These are phyloP conservation scores for Panus rudis DNA, from an alignment of 768 basidiomycete genomes.

Conservation along the genomic window DNA sequence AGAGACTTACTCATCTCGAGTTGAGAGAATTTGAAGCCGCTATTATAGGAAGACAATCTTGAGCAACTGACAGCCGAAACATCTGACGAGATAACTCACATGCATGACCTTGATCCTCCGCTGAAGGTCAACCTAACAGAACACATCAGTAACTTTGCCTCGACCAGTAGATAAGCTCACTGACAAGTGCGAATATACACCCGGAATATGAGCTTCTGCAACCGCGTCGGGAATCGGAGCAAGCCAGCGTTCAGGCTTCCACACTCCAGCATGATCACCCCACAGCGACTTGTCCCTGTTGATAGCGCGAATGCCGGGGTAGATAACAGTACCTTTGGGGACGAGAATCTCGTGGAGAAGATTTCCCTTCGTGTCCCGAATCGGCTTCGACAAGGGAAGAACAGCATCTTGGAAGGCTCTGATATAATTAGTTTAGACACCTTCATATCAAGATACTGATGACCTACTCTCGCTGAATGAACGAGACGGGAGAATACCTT, in stretches of 20 bases:
- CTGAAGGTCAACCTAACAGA: slow-evolving; percentile 10
- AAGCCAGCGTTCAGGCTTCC: slow-evolving; percentile 40
- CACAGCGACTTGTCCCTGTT: slow-evolving; percentile 49
- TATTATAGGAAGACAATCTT: neutral
- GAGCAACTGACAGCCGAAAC: neutral
- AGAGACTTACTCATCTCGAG: slow-evolving; percentile 17
- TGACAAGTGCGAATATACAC: slow-evolving; percentile 40
- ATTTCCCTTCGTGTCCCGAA: slow-evolving; percentile 36
- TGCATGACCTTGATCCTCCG: slow-evolving; percentile 10
- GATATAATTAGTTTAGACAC: neutral
- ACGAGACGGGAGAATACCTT: slow-evolving; percentile 39
- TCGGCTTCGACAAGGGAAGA: slow-evolving; percentile 47
- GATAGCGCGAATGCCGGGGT: slow-evolving; percentile 35
- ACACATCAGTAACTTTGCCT: neutral
- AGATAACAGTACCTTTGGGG: slow-evolving; percentile 39
- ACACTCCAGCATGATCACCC: slow-evolving; percentile 54
- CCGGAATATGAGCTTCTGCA: slow-evolving; percentile 32
- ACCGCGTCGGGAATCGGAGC: slow-evolving; percentile 31
- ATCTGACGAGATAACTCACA: slow-evolving; percentile 5
- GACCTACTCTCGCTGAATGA: slow-evolving; percentile 21
- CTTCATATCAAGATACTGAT: neutral
- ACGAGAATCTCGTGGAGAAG: slow-evolving; percentile 34
- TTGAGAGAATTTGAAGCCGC: slow-evolving; percentile 18
- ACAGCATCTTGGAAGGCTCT: slow-evolving; percentile 35
- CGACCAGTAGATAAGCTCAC: slow-evolving; percentile 7